Base-by-base conservation (phyloP, 2,329 filamentous ascomycete genomes). In the Metarhizium humberi region DNA sequence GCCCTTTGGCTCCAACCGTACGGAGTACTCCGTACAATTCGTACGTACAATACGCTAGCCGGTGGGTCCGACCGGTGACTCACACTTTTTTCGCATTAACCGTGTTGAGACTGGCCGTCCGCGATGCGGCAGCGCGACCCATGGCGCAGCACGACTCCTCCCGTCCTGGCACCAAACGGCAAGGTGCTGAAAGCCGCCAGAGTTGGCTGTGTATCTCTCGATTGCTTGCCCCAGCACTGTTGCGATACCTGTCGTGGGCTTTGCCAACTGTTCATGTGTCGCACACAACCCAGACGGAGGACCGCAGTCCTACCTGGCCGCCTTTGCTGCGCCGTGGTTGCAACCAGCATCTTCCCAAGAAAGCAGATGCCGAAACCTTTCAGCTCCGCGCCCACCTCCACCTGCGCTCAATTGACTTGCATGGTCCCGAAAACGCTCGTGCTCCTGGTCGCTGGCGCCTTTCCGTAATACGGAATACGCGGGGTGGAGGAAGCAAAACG, bases 51-150 rank as follows among this genome's bases (percentile, higher is more conserved):
- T 25, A 25, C 36, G 50, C 48, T 43, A 51, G 48, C 57, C 59
- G 57, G 64, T 64, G 64, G 64, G 62, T 53, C 62, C 61, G 61
- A 62, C 57, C 62, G 61, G 66, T 70, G 68, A 70, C 60, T 70
- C 68, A 70, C 66, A 70, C 63, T 62, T 61, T 64, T 25, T 63
- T 52, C 20, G 47, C 60, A 61, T 63, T 63, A 67, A 60, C 60
- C 64, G 51, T 30, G 57, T 67, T 62, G 32, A 61, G 67, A 59
- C 62, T 68, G 61, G 63, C 63, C 66, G 63, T 46, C 36, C 18
- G 30, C 30, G 46, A 45, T 3, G 36, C 47, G 25, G 14, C 32
- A 16, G 47, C 36, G 36, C 52, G 47, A 30, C 43, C 43, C 18
- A 10, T 16, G 16, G 34, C 34, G 34, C 34, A 36, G 1, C 25